phyloP scores from a whole-genome alignment of 140 eudicot species.

The Erigeron philadelphicus region DNA sequence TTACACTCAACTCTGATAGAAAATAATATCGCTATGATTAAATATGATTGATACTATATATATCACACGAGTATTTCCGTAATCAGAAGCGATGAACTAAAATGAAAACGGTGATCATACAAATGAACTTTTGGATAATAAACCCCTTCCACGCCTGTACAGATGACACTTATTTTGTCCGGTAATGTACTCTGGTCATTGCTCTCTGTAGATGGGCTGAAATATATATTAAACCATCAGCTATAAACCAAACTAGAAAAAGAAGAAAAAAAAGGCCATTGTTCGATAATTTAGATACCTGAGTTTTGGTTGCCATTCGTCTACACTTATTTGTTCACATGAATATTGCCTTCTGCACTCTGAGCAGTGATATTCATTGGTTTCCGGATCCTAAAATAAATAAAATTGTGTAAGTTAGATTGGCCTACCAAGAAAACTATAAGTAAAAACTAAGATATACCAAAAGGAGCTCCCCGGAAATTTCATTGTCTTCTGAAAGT shows the following conservation, averaged over 20 bases:
- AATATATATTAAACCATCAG: constrained; percentile 11
- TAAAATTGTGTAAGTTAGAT: constrained; percentile 15
- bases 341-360: constrained; percentile 46
- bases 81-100: neutral
- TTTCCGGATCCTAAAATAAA: constrained; percentile 44
- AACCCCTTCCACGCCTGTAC: constrained; percentile 69
- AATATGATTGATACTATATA: neutral
- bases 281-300: constrained; percentile 32
- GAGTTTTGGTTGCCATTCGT: constrained; percentile 29
- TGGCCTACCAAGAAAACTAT: neutral
- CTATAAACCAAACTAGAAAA: neutral
- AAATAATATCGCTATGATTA: neutral
- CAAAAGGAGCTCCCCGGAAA: constrained; percentile 48
- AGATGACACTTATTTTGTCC: constrained; percentile 64
- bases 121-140: constrained; percentile 69
- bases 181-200: constrained; percentile 39
- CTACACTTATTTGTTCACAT: constrained; percentile 25
- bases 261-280: neutral
- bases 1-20: constrained; percentile 67
- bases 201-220: constrained; percentile 34
- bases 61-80: neutral
- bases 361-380: constrained; percentile 60
- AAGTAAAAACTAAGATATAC: constrained; percentile 27
- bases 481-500: constrained; percentile 58
- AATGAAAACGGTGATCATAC: constrained; percentile 37